phyloP scores from a whole-genome alignment of 1,284 basidiomycete genomes.

The Leccinum cinnamomeum region DNA sequence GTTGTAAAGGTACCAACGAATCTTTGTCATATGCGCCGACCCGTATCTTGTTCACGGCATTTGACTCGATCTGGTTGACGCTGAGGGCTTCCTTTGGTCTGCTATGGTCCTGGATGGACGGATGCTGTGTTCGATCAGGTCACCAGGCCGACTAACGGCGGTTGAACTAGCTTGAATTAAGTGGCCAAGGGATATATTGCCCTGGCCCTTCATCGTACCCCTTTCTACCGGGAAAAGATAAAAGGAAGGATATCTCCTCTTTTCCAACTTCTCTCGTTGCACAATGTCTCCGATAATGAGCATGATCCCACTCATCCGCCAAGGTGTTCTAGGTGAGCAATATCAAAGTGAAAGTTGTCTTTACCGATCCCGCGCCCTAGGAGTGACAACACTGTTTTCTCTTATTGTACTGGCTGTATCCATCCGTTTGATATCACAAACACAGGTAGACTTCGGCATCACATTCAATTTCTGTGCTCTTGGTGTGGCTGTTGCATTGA shows the following conservation, averaged over 20 bases:
- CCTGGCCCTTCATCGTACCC: neutral
- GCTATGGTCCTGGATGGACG: no score
- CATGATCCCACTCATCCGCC: conserved; percentile 22
- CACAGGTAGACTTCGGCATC: conserved; percentile 11
- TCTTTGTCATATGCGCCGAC: neutral
- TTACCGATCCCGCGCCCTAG: conserved; percentile 21
- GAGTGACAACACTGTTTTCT: conserved; percentile 30
- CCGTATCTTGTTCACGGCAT: conserved; percentile 1
- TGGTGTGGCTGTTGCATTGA: conserved; percentile 42
- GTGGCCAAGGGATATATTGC: neutral
- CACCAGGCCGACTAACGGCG: neutral
- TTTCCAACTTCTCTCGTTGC: neutral
- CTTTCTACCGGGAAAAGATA: neutral
- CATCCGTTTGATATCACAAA: conserved; percentile 34
- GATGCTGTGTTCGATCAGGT: conserved; percentile 3
- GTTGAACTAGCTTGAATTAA: neutral
- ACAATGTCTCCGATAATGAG: conserved; percentile 20
- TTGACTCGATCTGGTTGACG: neutral
- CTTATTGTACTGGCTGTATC: conserved; percentile 41
- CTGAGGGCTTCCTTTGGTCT: neutral
- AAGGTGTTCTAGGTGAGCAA: conserved; percentile 25
- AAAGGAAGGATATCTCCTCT: neutral
- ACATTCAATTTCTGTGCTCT: conserved; percentile 40
- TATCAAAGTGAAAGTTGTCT: neutral
- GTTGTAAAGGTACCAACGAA: neutral